Evolutionary conservation across 331 rosid genomes (phyloP), one percentile per base, ranked within the genome.

Genomic region (Pyracantha coccinea): DNA sequence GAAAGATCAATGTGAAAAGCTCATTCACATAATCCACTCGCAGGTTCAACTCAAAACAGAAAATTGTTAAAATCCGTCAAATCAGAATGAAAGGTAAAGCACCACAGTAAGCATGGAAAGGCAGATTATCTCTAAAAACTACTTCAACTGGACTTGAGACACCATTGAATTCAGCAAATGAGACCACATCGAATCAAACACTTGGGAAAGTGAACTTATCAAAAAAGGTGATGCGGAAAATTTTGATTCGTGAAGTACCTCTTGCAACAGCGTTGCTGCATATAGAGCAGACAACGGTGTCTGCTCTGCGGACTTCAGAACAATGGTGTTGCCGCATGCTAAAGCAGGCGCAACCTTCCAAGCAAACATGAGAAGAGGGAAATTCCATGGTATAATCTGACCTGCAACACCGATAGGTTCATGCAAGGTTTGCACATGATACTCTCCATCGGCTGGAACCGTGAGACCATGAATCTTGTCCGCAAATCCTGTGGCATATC

Each of bases 401-500:
- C 97, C 96, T 0, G 84, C 91, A 80, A 91, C 97, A 35, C 97
- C 97, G 19, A 91, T 85, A 4, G 95, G 97, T 82, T 91, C 97
- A 8, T 91, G 97, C 87, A 91, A 80, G 66, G 91, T 89, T 75
- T 91, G 88, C 60, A 89, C 86, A 32, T 91, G 95, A 84, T 78
- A 28, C 15, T 82, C 81, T n/a, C 97, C 97, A 79, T 91, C 97
- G 25, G 97, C 91, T 23, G 85, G 96, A 85, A 81, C 78, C 1
- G 93, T 89, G 38, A 93, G 87, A 64, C 98, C 98, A 67, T 93
- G 98, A 71, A 93, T 89, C 87, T 93, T 93, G 81, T 93, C 97
- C 45, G 92, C 93, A 97, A 93, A 93, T 55, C 98, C 98, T 93
- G 91, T 53, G 65, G 59, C 52, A 65, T 4, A 78, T 66, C 47